Evolutionary conservation across 1,284 basidiomycete genomes (phyloP).

Genomic region (Flammula alnicola): DNA sequence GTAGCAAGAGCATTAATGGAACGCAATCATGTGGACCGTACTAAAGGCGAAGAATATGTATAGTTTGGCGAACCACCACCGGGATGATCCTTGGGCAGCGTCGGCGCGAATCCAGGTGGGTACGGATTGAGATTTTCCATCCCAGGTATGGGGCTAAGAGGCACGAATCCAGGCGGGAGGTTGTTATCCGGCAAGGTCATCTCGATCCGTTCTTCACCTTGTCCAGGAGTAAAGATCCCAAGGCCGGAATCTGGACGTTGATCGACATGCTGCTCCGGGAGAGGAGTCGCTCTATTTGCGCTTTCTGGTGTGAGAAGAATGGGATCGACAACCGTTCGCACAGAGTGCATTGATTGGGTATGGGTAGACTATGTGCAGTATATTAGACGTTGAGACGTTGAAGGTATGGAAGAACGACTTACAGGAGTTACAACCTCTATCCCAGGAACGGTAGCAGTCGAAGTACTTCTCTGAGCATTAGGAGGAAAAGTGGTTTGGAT

Average conservation of each 20-base stretch:
- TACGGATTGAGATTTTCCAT: conserved; percentile 20
- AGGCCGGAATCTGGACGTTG: not conserved
- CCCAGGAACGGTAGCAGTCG: conserved; percentile 28
- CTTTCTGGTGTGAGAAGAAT: conserved; percentile 35
- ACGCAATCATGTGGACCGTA: no score
- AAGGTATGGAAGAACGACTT: conserved; percentile 4
- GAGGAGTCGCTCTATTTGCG: conserved; percentile 20
- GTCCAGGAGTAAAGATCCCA: conserved; percentile 1
- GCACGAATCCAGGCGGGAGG: conserved; percentile 40
- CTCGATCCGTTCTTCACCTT: conserved; percentile 12
- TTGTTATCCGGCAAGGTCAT: conserved; percentile 31
- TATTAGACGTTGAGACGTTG: not conserved
- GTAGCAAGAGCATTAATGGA: no score
- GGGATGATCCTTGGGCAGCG: no score
- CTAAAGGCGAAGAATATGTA: no score
- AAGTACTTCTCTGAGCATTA: conserved; percentile 6
- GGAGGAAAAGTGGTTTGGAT: not conserved
- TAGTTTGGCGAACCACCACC: no score
- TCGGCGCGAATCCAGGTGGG: conserved; percentile 19
- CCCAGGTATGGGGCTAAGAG: conserved; percentile 34
- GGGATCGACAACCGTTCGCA: conserved; percentile 27
- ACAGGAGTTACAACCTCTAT: conserved; percentile 36
- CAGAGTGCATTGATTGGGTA: conserved; percentile 27
- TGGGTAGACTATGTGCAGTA: conserved; percentile 27
- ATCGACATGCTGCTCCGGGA: conserved; percentile 10